Evolutionary conservation across 139 green algal genomes (phyloP).

Genomic region (Yamagishiella unicocca): DNA sequence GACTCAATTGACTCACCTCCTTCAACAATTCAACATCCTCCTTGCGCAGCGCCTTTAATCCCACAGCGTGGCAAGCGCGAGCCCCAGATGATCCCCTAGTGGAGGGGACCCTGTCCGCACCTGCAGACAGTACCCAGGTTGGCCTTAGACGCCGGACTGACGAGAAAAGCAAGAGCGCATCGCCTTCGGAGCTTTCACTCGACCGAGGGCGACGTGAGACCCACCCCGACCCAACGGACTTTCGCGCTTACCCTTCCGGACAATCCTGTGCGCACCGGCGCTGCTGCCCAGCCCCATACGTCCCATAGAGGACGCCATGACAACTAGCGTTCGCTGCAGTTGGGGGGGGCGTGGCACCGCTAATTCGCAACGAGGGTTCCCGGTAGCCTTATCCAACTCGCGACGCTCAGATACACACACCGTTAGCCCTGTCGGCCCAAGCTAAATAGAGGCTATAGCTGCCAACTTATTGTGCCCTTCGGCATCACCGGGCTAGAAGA

Average conservation of each 20-base stretch:
- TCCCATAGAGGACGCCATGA: slow-evolving; percentile 36
- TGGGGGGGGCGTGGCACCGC: background rate
- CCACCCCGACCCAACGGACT: background rate
- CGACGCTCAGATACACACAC: no score
- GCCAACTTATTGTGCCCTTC: no score
- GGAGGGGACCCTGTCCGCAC: background rate
- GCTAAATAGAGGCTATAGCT: no score
- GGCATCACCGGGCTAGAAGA: no score
- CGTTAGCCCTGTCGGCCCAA: no score
- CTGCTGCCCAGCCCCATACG: background rate
- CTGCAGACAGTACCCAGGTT: no score
- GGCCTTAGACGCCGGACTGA: no score
- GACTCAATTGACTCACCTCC: background rate
- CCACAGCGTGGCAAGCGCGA: background rate
- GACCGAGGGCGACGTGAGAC: background rate
- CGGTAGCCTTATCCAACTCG: slow-evolving; percentile 24
- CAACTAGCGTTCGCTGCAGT: background rate
- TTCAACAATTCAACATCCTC: slow-evolving; percentile 34
- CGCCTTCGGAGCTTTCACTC: no score
- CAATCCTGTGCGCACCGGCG: background rate
- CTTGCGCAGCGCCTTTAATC: slow-evolving; percentile 22
- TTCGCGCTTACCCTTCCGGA: slow-evolving; percentile 7
- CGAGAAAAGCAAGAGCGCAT: no score
- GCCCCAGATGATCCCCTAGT: slow-evolving; percentile 15
- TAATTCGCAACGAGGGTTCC: slow-evolving; percentile 17